These are phyloP conservation scores for Fusarium sp. DNA, from an alignment of 2,329 filamentous ascomycete species.

Conservation along the genomic window DNA sequence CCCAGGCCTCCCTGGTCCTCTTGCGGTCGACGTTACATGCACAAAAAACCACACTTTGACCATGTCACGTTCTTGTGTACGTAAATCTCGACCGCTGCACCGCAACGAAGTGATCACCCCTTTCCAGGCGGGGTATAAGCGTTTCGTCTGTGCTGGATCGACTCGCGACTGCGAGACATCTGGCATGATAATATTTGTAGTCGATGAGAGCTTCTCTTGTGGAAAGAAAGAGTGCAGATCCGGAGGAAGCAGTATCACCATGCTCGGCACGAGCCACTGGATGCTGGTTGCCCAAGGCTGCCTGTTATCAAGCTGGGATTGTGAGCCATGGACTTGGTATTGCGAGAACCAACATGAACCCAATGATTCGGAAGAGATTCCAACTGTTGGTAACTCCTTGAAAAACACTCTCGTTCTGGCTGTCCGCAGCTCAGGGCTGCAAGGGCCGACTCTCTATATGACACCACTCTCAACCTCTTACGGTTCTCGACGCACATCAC, in stretches of 20 bases:
- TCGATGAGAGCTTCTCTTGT: conserved; percentile 3
- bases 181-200: conserved; percentile 10
- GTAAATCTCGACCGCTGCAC: neutral
- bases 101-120: neutral
- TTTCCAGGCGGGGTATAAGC: neutral
- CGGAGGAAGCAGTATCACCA: neutral
- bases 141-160: conserved; percentile 20
- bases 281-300: conserved; percentile 1
- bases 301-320: neutral
- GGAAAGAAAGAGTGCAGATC: conserved; percentile 21
- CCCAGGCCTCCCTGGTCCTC: neutral
- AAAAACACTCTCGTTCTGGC: neutral
- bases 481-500: neutral
- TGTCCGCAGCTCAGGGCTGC: neutral
- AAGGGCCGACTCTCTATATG: conserved; percentile 4
- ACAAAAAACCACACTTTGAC: neutral
- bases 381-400: neutral
- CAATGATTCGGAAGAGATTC: conserved; percentile 2
- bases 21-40: neutral
- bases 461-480: neutral
- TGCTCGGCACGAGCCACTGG: conserved; percentile 14
- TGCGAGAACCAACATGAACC: conserved; percentile 11
- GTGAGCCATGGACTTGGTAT: conserved; percentile 10
- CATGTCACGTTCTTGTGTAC: neutral
- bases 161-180: conserved; percentile 4